Evolutionary conservation across 768 basidiomycete species (phyloP), one percentile per base, ranked within the genome.

Genomic region (Russula dissimulans): DNA sequence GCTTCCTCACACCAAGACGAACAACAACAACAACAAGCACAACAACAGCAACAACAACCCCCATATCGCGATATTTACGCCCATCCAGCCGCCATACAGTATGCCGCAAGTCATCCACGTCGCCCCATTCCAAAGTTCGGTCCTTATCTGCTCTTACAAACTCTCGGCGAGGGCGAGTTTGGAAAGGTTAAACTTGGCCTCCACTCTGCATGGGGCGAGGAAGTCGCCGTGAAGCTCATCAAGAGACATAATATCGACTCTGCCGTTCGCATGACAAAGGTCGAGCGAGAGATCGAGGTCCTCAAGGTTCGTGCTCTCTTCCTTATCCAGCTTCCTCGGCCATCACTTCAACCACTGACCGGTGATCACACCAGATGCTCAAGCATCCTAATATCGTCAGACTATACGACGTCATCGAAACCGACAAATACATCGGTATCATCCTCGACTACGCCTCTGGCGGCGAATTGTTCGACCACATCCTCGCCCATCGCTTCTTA

Each of bases 381-480:
- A 92, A 93, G 71, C 97, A 99, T 66, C 97, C 97, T 0, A 98
- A 98, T 72, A 98, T 99, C 73, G 97, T 98, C 39, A 86, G 94
- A 10, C 77, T 98, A 47, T 97, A 95, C 81, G 97, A 99, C 70
- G 95, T 98, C 22, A 97, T 99, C 66, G 95, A 98, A 72, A 98
- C 97, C 1, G 97, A 98, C 78, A 97, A 97, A 74, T 98, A 98
- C 75, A 98, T 99, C 68, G 97, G 97, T 41, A 99, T 99, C 70
- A 95, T 99, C 67, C 84, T 99, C 63, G 97, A 98, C 72, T 98
- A 95, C 69, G 97, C 97, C 39, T 94, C 92, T 1, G 97, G 97
- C 55, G 97, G 97, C 57, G 97, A 99, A 71, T 84, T 99, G 22
- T 98, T 99, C 73, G 97, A 99, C 74, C 92, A 97, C 73, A 99